Evolutionary conservation across 1,139 yeast species (phyloP), one percentile per base, ranked within the genome.

Genomic region (Candida glucosophila): DNA sequence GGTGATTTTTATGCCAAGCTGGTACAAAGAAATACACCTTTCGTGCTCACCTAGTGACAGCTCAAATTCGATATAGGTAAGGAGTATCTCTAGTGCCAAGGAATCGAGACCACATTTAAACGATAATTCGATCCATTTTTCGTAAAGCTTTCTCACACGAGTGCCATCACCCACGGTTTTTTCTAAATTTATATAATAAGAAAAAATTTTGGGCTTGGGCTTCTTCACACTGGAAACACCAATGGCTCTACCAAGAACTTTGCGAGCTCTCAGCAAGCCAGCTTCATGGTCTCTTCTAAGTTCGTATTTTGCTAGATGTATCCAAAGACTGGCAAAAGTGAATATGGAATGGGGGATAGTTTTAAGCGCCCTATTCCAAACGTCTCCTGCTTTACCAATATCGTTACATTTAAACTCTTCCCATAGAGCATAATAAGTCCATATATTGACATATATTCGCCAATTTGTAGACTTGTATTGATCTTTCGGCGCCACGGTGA

Each of bases 291-390:
- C 43, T 20, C 75, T 73, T 19, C 97, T 63, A 4, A 86, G 51
- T 47, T 83, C 92, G 55, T 80, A 86, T 30, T 82, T 69, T 3
- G 86, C 77, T 48, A 53, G 77, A 33, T 66, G 52, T 4, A 73
- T 63, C 96, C 96, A 88, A 3, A 80, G 43, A 35, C 81, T 80
- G 5, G 77, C 76, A 44, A 82, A 80, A 0, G 83, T 70, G 37
- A 83, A 75, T 3, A 39, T 30, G 26, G 62, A 55, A 35, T 75
- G 76, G 0, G 92, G 85, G 4, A 81, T 58, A 1, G 59, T 30
- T 14, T 58, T 53, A 2, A 77, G 28, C 20, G 77, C 52, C 17
- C 55, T 50, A 23, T 59, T 50, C 67, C 77, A 86, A 2, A 72
- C 42, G 2, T 43, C 43, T 24, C 86, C 52, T 1, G 83, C 67